Evolutionary conservation across 176 grass and related monocot species (phyloP).

Genomic region (Thalia dealbata): DNA sequence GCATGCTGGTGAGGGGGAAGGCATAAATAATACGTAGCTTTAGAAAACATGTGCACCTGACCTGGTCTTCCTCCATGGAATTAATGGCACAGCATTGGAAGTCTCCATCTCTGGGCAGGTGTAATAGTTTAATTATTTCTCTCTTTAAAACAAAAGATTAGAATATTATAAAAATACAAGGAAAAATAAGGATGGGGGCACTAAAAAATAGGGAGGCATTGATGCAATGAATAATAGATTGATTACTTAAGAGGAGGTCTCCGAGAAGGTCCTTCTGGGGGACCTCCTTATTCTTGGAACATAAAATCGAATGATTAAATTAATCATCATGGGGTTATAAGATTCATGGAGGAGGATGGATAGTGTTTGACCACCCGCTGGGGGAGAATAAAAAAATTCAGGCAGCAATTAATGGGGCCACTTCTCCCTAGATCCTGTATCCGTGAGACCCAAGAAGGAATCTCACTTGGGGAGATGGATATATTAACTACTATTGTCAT

Average conservation of each 20-base stretch:
- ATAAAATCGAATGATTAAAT: background rate
- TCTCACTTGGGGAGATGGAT: constrained; percentile 1
- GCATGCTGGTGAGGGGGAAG: too few species aligned
- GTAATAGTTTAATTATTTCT: background rate
- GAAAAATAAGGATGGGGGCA: too few species aligned
- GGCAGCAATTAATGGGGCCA: constrained; percentile 23
- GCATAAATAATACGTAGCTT: too few species aligned
- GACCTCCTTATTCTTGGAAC: background rate
- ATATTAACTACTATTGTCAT: background rate
- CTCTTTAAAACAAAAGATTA: too few species aligned
- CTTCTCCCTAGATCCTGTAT: constrained; percentile 21
- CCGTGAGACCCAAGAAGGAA: constrained; percentile 22
- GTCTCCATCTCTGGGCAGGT: constrained; percentile 8
- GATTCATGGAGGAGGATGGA: background rate
- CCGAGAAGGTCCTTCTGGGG: background rate
- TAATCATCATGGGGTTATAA: background rate
- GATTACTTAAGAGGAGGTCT: background rate
- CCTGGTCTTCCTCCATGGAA: constrained; percentile 3
- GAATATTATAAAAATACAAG: too few species aligned
- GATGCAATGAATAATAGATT: background rate
- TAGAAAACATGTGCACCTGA: background rate
- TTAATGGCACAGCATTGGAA: constrained; percentile 25
- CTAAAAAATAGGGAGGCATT: background rate
- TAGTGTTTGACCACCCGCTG: constrained; percentile 18
- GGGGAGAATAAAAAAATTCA: too few species aligned